Percentiles rank a stretch among this genome's conserved stretches.
Conservation (phyloP, 1,139 yeast species). For the Debaryomycetaceae sp. region DNA sequence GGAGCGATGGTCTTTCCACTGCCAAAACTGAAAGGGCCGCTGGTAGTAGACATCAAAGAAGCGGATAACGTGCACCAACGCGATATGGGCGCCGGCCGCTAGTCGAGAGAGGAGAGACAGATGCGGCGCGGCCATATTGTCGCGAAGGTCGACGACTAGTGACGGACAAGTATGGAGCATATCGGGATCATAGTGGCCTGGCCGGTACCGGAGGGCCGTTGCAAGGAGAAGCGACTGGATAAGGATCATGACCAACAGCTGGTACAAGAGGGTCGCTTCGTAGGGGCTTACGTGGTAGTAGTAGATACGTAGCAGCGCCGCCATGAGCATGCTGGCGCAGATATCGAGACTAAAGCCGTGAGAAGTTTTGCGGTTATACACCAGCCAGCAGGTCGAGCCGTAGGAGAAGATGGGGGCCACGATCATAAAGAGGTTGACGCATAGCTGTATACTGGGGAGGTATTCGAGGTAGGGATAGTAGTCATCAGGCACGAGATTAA, state of each 20-base stretch:
- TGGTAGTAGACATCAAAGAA: conserved; percentile 61
- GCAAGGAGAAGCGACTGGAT: conserved; percentile 58
- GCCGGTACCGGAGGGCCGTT: conserved; percentile 53
- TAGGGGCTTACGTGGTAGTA: conserved; percentile 75
- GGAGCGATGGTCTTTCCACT: conserved; percentile 53
- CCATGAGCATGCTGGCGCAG: conserved; percentile 81
- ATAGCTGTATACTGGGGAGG: conserved; percentile 33
- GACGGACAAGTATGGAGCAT: conserved; percentile 23
- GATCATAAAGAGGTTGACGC: conserved; percentile 40
- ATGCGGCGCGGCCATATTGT: conserved; percentile 9
- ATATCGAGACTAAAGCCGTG: conserved; percentile 80
- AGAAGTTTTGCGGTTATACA: conserved; percentile 51
- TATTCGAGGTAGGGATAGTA: conserved; percentile 23
- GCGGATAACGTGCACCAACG: conserved; percentile 27
- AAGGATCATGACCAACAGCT: conserved; percentile 66
- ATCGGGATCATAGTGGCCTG: conserved; percentile 30
- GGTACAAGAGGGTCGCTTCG: conserved; percentile 64
- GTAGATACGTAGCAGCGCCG: conserved; percentile 61
- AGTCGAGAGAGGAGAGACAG: neutral
- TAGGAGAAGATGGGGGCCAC: conserved; percentile 77
- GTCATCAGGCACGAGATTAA: conserved; percentile 13
- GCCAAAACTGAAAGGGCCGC: conserved; percentile 71
- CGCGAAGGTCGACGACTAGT: conserved; percentile 17
- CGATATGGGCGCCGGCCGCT: conserved; percentile 2
- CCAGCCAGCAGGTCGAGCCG: conserved; percentile 69